Evolutionary conservation across 108 stramenopile species (phyloP).

Genomic region (Pseudonitzschia multistriata): DNA sequence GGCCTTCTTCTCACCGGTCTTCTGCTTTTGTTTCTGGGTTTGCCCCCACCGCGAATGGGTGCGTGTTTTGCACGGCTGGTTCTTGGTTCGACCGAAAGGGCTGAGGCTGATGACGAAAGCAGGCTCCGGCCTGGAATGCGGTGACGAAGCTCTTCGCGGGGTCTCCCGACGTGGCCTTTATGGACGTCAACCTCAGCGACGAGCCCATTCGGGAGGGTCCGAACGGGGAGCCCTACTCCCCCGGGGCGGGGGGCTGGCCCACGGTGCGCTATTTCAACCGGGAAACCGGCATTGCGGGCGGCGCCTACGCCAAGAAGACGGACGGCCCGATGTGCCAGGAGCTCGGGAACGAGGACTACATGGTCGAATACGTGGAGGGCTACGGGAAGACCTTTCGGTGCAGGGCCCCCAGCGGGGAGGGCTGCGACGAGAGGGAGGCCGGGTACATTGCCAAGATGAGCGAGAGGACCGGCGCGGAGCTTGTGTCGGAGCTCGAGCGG

Average conservation of each 20-base stretch:
- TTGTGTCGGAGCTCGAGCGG: conserved; percentile 24
- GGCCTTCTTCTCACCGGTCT: no score
- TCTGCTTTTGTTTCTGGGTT: no score
- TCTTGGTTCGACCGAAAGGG: conserved; percentile 4
- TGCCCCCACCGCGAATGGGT: no score
- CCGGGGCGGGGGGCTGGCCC: conserved; percentile 74
- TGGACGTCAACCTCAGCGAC: conserved; percentile 44
- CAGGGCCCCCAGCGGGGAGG: conserved; percentile 22
- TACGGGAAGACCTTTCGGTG: conserved; percentile 50
- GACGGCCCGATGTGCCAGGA: conserved; percentile 56
- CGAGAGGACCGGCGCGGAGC: conserved; percentile 26
- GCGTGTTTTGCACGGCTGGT: no score
- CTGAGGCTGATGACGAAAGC: conserved; percentile 86
- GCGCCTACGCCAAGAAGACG: conserved; percentile 53
- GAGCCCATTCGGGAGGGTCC: conserved; percentile 25
- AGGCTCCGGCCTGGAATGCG: conserved; percentile 73
- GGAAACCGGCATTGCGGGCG: conserved; percentile 58
- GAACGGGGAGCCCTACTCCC: conserved; percentile 14
- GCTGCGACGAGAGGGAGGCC: conserved; percentile 43
- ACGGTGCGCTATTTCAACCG: conserved; percentile 70
- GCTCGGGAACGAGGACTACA: conserved; percentile 41
- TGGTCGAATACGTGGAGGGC: conserved; percentile 53
- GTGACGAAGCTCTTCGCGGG: conserved; percentile 51
- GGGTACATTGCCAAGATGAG: conserved; percentile 40
- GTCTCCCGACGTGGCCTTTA: conserved; percentile 51